Conservation (phyloP, 2,329 filamentous ascomycete species). For the Cladosporium sp. region DNA sequence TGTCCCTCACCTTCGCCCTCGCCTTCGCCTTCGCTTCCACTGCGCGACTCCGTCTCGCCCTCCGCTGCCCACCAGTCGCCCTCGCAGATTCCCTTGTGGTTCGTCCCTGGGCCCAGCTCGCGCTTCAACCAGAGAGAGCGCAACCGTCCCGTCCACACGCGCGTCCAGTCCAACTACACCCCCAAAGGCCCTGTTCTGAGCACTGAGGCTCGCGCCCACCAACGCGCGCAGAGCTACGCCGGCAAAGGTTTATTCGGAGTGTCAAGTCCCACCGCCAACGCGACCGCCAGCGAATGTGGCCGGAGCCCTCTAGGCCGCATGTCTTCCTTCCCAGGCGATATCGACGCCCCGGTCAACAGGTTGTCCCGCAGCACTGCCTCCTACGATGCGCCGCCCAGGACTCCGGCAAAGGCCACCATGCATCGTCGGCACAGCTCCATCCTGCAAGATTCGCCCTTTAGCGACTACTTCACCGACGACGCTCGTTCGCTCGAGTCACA, state of each 20-base stretch:
- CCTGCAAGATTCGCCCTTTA: conserved; percentile 40
- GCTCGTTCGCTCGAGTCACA: conserved; percentile 30
- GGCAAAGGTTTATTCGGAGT: not conserved
- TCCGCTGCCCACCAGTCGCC: conserved; percentile 1
- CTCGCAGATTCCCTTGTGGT: not conserved
- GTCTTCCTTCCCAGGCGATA: conserved; percentile 18
- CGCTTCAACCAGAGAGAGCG: conserved; percentile 33
- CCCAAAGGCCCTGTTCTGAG: conserved; percentile 30
- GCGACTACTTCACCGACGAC: conserved; percentile 44
- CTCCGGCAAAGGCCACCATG: conserved; percentile 26
- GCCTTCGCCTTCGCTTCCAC: conserved; percentile 16
- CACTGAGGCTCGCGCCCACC: conserved; percentile 33
- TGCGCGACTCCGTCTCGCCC: conserved; percentile 21
- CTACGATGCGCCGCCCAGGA: conserved; percentile 25
- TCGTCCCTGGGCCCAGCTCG: conserved; percentile 33
- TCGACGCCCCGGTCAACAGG: not conserved
- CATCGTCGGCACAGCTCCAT: conserved; percentile 25
- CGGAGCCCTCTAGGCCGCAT: conserved; percentile 17
- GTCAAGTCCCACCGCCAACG: conserved; percentile 20
- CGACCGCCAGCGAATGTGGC: conserved; percentile 20
- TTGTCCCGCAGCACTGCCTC: conserved; percentile 24
- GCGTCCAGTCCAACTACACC: conserved; percentile 22
- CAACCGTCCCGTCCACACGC: conserved; percentile 17
- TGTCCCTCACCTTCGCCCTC: conserved; percentile 20
- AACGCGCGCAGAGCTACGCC: conserved; percentile 27